Evolutionary conservation across 2,329 filamentous ascomycete genomes (phyloP), one percentile per base, ranked within the genome.

Genomic region (Aspergillus fijiensis): DNA sequence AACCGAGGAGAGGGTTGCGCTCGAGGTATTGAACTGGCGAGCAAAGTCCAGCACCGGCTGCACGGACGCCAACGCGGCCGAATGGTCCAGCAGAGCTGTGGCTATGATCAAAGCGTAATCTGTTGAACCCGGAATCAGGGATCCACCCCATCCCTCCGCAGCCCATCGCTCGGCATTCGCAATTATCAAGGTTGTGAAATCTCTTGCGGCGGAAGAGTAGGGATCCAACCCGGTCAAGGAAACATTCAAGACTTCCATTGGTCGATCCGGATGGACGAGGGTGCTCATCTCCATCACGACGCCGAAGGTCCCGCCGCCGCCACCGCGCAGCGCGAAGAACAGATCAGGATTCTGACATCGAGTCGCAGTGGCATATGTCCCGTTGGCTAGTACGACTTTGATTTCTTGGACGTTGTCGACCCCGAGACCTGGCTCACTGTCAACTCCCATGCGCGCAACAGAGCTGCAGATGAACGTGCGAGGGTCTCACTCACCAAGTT

Each of bases 101-200:
- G 57, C 63, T 56, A 67, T 60, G 48, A 7, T 49, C 55, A 3
- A 49, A 51, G 16, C 51, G 27, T 50, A 50, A 5, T 50, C 29
- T 16, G 25, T 7, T 7, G 2, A 12, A 12, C 14, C 25, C 11
- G 49, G 49, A 21, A 16, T 31, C 33, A 66, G 51, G 49, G 59
- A 67, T 29, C 65, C 65, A 33, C 65, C 64, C 64, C 64, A 67
- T 39, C 65, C 65, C 45, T 67, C 64, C 11, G 56, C 49, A 11
- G 64, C 63, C 65, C 65, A 67, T 53, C 58, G 62, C 2, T 61
- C 64, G 3, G 62, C 52, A 47, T 64, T 64, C 2, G 58, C 60
- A 5, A 67, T 61, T 1, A 66, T 10, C 3, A 63, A 42, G 5
- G 54, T 35, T 4, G 65, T 47, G 19, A 65, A 53, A 3, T 52